These are phyloP conservation scores for Babesia sp. DNA, from an alignment of 169 alveolate genomes.

Conservation along the genomic window DNA sequence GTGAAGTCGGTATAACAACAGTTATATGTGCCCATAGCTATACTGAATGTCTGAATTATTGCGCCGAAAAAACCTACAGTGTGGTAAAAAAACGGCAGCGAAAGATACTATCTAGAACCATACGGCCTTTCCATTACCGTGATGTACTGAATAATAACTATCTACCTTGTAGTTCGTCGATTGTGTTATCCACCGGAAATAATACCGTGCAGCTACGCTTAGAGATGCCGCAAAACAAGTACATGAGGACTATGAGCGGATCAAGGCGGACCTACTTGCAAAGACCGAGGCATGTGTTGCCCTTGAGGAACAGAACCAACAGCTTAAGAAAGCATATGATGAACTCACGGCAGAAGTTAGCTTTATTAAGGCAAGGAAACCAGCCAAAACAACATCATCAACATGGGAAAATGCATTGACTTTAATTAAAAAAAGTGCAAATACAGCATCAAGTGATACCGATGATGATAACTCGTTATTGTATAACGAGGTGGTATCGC, in stretches of 20 bases:
- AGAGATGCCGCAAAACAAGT: slow-evolving; percentile 55
- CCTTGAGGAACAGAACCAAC: slow-evolving; percentile 52
- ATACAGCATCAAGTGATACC: slow-evolving; percentile 9
- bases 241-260: slow-evolving; percentile 39
- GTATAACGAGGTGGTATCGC: slow-evolving; percentile 46
- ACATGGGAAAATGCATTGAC: slow-evolving; percentile 52
- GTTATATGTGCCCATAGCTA: too few relatives aligned
- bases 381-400: slow-evolving; percentile 22
- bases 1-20: too few relatives aligned
- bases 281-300: slow-evolving; percentile 32
- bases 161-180: too few relatives aligned
- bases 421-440: slow-evolving; percentile 24
- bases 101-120: too few relatives aligned
- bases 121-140: too few relatives aligned
- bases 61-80: too few relatives aligned
- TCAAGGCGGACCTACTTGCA: slow-evolving; percentile 34
- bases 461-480: slow-evolving; percentile 10
- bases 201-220: slow-evolving; percentile 26
- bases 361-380: slow-evolving; percentile 9
- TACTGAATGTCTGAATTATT: too few relatives aligned
- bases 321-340: slow-evolving; percentile 49
- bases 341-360: slow-evolving; percentile 47
- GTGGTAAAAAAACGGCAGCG: too few relatives aligned
- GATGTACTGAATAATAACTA: too few relatives aligned
- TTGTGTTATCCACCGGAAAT: too few relatives aligned